Evolutionary conservation across 495 filamentous ascomycete genomes (phyloP).

Genomic region (Lasiosphaeriaceae sp.): DNA sequence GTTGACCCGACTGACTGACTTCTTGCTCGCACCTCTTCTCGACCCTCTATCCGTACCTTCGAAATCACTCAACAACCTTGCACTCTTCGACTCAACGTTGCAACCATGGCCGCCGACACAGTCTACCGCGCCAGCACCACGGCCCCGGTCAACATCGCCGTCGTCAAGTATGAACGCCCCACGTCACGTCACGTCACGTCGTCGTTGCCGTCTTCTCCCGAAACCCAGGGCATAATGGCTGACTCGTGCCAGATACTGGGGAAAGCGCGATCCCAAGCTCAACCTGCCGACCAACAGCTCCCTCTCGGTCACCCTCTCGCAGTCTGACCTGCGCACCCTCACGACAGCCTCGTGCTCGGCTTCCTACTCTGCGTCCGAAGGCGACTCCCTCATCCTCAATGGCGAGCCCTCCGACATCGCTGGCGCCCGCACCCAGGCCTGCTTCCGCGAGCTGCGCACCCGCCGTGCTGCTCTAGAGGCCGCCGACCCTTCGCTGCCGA

Average conservation of each 20-base stretch:
- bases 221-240: conserved; percentile 1
- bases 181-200: no score
- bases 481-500: conserved; percentile 65
- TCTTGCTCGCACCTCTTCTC: neutral
- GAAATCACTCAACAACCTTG: neutral
- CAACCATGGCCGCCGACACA: conserved; percentile 46
- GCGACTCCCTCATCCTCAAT: conserved; percentile 82
- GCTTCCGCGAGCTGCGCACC: conserved; percentile 76
- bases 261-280: conserved; percentile 85
- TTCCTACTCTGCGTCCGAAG: conserved; percentile 53
- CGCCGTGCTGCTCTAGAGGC: conserved; percentile 72
- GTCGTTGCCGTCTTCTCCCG: neutral
- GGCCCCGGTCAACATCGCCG: conserved; percentile 97
- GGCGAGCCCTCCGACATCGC: conserved; percentile 76
- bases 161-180: conserved; percentile 72
- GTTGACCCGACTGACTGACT: no score
- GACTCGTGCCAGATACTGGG: conserved; percentile 74
- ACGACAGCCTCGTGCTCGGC: conserved; percentile 92
- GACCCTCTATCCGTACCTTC: neutral
- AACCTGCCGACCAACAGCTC: conserved; percentile 98
- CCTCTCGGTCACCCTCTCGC: conserved; percentile 91
- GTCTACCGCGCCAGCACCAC: conserved; percentile 91
- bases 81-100: neutral
- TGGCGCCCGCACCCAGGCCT: conserved; percentile 83
- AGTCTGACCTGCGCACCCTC: conserved; percentile 87